Evolutionary conservation across 768 basidiomycete species (phyloP), one percentile per base, ranked within the genome.

Genomic region (Gloeopeniophorella convolvens): DNA sequence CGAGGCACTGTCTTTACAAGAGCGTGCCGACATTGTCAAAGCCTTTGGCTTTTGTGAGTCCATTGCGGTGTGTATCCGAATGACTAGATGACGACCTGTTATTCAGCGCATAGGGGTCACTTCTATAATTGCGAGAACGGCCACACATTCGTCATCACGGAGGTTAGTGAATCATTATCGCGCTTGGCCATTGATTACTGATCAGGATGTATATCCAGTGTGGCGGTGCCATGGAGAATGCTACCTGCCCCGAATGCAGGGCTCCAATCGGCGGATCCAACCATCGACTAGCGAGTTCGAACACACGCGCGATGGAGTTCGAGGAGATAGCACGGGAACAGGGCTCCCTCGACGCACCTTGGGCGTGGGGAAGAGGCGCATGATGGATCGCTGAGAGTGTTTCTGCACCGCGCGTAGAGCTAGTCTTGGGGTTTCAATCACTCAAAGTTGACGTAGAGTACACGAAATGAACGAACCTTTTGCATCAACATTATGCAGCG

Each of bases 241-340:
- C 74, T 4, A 57, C 23, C 7, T 84, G 83, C 50, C 78, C 81
- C 0, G 82, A 85, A 57, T 85, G 82, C 53, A 68, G 70, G 11
- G 75, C 70, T 3, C 53, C 56, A 0, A 77, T 83, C 49, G 82
- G 82, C 44, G 80, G 82, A 4, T 37, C 48, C 0, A 13, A 46
- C 28, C 79, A 84, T 52, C 50, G 4, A 1, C 52, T 83, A 13
- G 54, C 71, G 21, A 0, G 57, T 0, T 66, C 72, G 4, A 83
- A 84, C 59, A 66, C 65, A 5, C 68, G 66, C 7, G 74, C 68
- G 1, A 48, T 35, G 1, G 77, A 81, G n/a, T 75, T 75, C 21
- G 77, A 79, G 43, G 59, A 62, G 0, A 52, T 83, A 15, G 72
- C 72, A 0, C 59, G 58, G 28, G 45, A 27, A 4, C 57, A 51